Evolutionary conservation across 805 yeast genomes (phyloP).

Genomic region (Yarrowia porcina): DNA sequence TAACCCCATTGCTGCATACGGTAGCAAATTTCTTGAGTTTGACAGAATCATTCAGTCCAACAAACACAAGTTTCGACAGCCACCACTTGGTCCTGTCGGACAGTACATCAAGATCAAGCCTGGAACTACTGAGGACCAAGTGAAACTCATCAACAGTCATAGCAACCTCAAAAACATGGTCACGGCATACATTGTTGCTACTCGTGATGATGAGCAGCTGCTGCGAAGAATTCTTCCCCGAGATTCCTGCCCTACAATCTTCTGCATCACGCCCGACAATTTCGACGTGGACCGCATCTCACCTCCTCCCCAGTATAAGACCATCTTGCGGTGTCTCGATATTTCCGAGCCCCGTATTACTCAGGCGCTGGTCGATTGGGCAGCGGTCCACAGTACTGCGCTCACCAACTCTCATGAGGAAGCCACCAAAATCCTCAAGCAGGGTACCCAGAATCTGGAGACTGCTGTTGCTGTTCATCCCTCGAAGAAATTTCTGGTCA

Average conservation of each 20-base stretch:
- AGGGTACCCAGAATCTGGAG: neutral
- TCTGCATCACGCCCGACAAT: neutral
- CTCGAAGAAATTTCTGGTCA: neutral
- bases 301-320: neutral
- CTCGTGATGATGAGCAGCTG: neutral
- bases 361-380: conserved; percentile 3
- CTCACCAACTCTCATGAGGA: neutral
- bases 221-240: neutral
- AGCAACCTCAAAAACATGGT: neutral
- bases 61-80: neutral
- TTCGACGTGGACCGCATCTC: neutral
- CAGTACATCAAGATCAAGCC: conserved; percentile 12
- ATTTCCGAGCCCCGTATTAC: neutral
- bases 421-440: neutral
- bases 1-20: conserved; percentile 1
- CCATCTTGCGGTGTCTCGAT: neutral
- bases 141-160: neutral
- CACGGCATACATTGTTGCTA: neutral
- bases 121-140: neutral
- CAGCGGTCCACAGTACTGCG: neutral
- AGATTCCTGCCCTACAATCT: neutral
- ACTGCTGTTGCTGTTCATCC: neutral
- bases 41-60: neutral
- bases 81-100: conserved; percentile 7
- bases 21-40: neutral